Evolutionary conservation across 2,329 filamentous ascomycete genomes (phyloP).

Genomic region (Colletotrichum destructivum): DNA sequence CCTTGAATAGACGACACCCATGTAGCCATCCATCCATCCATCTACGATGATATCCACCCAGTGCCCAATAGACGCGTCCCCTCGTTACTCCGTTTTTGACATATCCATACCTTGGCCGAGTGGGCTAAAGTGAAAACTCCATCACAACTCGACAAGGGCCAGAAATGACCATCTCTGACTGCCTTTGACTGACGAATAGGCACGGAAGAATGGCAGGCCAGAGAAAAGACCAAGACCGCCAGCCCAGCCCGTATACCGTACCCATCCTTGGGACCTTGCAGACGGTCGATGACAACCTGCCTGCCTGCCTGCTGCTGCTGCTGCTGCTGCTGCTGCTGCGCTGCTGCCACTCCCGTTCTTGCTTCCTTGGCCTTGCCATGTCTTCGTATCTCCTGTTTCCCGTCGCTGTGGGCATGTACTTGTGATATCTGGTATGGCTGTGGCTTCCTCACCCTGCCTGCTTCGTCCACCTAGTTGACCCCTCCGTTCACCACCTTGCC

Average conservation of each 20-base stretch:
- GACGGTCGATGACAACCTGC: neutral
- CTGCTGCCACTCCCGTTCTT: neutral
- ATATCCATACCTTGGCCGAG: conserved; percentile 4
- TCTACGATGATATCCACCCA: neutral
- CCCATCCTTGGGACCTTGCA: neutral
- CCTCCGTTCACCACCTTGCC: conserved; percentile 7
- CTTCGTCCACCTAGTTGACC: neutral
- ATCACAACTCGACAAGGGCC: conserved; percentile 4
- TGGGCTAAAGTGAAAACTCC: conserved; percentile 10
- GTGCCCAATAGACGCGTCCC: neutral
- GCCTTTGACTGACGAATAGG: conserved; percentile 9
- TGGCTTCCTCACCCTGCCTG: neutral
- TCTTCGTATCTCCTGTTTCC: neutral
- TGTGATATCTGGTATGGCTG: neutral
- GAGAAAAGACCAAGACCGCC: neutral
- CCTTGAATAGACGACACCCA: neutral
- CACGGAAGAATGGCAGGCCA: neutral
- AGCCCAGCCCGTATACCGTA: conserved; percentile 1
- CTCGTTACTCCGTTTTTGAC: neutral
- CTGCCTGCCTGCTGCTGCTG: neutral
- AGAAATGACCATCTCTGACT: neutral
- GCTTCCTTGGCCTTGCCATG: neutral
- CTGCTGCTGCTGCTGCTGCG: neutral
- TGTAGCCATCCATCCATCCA: neutral
- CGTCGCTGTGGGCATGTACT: no score